Conservation (phyloP, 345 rosid genomes). For the Ceriops decandra region DNA sequence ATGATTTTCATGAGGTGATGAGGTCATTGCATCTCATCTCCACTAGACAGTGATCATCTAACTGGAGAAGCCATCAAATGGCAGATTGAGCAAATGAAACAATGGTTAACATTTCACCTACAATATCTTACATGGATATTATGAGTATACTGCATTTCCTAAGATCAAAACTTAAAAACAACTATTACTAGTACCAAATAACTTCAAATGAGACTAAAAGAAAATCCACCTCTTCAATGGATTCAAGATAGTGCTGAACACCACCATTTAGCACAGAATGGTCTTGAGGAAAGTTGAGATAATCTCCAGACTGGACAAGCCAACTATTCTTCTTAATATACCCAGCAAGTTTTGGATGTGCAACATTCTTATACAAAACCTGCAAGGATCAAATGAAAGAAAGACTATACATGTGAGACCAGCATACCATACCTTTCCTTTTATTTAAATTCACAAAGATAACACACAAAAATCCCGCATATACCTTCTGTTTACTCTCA, state of each 20-base stretch:
- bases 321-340: slow-evolving; percentile 68
- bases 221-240: slow-evolving; percentile 78
- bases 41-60: no score
- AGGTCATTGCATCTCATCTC: slow-evolving; percentile 2
- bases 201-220: slow-evolving; percentile 1
- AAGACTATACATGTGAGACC: slow-evolving; percentile 12
- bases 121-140: no score
- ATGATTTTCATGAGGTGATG: neutral
- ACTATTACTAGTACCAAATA: neutral
- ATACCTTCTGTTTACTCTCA: slow-evolving; percentile 74
- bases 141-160: neutral
- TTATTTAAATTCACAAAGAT: slow-evolving; percentile 8
- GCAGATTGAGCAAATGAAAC: neutral
- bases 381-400: slow-evolving; percentile 28
- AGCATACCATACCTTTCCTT: slow-evolving; percentile 10
- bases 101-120: neutral
- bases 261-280: slow-evolving; percentile 72
- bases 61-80: neutral
- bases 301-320: slow-evolving; percentile 64
- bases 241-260: slow-evolving; percentile 81
- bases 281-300: slow-evolving; percentile 69
- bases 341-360: slow-evolving; percentile 83
- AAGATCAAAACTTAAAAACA: no score
- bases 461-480: neutral
- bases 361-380: slow-evolving; percentile 78